phyloP scores from a whole-genome alignment of 2,329 filamentous ascomycete species.

The Xylaria multiplex region DNA sequence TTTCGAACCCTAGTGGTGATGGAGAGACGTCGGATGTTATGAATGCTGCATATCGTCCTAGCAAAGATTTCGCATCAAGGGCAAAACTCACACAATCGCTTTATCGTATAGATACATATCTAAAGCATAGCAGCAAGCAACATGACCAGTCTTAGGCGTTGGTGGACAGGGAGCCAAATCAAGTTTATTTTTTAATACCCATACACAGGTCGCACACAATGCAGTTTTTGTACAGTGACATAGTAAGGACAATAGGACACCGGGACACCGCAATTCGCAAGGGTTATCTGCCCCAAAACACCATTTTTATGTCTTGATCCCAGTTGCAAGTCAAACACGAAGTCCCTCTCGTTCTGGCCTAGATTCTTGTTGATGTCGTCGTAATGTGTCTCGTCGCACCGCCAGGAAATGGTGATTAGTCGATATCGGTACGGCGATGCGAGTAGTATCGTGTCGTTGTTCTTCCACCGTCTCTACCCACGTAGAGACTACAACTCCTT shows the following conservation, averaged over 20 bases:
- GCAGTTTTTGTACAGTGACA: conserved; percentile 42
- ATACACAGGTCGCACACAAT: conserved; percentile 25
- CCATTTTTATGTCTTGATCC: conserved; percentile 9
- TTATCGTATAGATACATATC: conserved; percentile 1
- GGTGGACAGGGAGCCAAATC: conserved; percentile 1
- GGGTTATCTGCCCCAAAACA: conserved; percentile 1
- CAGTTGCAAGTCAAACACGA: conserved; percentile 5
- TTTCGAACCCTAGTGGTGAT: background rate
- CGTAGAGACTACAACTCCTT: background rate
- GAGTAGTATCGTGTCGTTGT: conserved; percentile 15
- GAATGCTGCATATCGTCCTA: background rate
- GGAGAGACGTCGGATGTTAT: background rate
- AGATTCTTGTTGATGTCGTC: conserved; percentile 13
- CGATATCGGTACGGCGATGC: background rate
- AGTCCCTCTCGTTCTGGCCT: background rate
- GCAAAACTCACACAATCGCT: background rate
- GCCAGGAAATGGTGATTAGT: conserved; percentile 6
- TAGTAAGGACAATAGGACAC: conserved; percentile 28
- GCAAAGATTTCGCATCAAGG: background rate
- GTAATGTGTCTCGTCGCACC: conserved; percentile 24
- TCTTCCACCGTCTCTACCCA: conserved; percentile 2
- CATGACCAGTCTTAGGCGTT: background rate
- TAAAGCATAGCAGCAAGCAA: conserved; percentile 1
- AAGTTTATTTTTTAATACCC: conserved; percentile 21
- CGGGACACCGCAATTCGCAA: conserved; percentile 1